Conservation (phyloP, 352 stramenopile genomes). For the Blastocystis sp. region DNA sequence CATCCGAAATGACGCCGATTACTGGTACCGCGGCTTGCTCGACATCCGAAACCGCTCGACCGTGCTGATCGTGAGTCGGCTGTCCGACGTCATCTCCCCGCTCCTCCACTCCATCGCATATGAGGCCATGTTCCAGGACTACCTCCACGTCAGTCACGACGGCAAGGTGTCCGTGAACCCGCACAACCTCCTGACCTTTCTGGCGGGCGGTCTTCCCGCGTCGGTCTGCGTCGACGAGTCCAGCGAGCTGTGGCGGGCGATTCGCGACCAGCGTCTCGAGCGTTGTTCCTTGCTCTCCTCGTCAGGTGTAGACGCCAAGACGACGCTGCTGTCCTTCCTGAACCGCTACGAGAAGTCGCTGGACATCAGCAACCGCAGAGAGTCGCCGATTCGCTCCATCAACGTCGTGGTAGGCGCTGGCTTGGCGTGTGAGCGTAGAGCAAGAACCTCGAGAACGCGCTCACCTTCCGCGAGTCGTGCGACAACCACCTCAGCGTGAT, state of each 20-base stretch:
- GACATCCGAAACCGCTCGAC: constrained; percentile 65
- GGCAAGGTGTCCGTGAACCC: constrained; percentile 28
- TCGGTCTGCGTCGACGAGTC: constrained; percentile 21
- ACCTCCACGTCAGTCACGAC: constrained; percentile 49
- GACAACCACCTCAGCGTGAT: constrained; percentile 52
- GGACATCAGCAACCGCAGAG: constrained; percentile 55
- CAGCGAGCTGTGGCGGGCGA: constrained; percentile 36
- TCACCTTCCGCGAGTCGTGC: constrained; percentile 57
- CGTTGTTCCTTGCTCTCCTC: neutral
- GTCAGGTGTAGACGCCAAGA: constrained; percentile 13
- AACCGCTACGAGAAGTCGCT: constrained; percentile 50
- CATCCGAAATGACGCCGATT: constrained; percentile 51
- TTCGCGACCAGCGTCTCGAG: constrained; percentile 38
- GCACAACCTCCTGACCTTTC: constrained; percentile 38
- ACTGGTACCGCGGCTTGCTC: constrained; percentile 56
- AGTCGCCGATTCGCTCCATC: constrained; percentile 54
- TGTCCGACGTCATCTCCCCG: constrained; percentile 57
- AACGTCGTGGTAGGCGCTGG: constrained; percentile 23
- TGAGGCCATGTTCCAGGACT: constrained; percentile 69
- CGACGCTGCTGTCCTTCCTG: constrained; percentile 10
- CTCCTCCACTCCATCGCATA: constrained; percentile 57
- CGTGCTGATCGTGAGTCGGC: constrained; percentile 35
- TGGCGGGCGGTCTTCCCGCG: constrained; percentile 20
- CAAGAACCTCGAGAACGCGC: constrained; percentile 37
- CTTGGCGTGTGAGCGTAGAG: neutral